Conservation (phyloP, 495 filamentous ascomycete species). For the Talaromyces proteolyticus region DNA sequence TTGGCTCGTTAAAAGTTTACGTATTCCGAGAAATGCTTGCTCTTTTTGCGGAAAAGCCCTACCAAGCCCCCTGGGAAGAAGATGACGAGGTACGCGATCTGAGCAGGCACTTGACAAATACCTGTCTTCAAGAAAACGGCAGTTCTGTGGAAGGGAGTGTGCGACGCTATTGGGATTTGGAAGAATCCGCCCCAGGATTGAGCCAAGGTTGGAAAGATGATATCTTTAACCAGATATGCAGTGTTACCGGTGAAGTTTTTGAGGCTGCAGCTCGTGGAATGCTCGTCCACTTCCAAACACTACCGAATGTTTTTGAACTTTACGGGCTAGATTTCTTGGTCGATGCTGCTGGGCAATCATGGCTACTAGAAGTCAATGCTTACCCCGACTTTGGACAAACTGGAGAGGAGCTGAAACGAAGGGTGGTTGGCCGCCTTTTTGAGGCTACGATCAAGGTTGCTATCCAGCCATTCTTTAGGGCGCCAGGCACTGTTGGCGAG, state of each 20-base stretch:
- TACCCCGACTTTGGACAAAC: conserved; percentile 95
- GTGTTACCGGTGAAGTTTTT: conserved; percentile 68
- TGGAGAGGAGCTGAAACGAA: conserved; percentile 58
- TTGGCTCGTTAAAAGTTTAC: conserved; percentile 72
- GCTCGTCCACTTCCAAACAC: conserved; percentile 84
- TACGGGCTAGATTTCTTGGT: conserved; percentile 91
- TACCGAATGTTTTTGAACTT: conserved; percentile 84
- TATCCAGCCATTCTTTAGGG: conserved; percentile 55
- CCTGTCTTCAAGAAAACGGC: conserved; percentile 72
- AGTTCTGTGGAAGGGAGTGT: conserved; percentile 54
- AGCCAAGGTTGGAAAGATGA: conserved; percentile 45
- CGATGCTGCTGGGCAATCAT: conserved; percentile 55
- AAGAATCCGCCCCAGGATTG: conserved; percentile 22
- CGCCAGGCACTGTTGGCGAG: conserved; percentile 15
- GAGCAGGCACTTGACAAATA: conserved; percentile 82
- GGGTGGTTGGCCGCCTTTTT: conserved; percentile 69
- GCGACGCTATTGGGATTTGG: conserved; percentile 63
- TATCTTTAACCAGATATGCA: conserved; percentile 68
- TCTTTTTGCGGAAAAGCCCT: conserved; percentile 73
- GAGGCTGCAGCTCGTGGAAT: conserved; percentile 76
- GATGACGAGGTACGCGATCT: conserved; percentile 49
- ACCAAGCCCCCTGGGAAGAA: conserved; percentile 41
- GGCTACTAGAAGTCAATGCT: conserved; percentile 89
- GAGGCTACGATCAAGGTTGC: conserved; percentile 61
- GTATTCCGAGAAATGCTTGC: conserved; percentile 89